These are phyloP conservation scores for Termitomyces sp. DNA, from an alignment of 768 basidiomycete genomes.

Conservation along the genomic window DNA sequence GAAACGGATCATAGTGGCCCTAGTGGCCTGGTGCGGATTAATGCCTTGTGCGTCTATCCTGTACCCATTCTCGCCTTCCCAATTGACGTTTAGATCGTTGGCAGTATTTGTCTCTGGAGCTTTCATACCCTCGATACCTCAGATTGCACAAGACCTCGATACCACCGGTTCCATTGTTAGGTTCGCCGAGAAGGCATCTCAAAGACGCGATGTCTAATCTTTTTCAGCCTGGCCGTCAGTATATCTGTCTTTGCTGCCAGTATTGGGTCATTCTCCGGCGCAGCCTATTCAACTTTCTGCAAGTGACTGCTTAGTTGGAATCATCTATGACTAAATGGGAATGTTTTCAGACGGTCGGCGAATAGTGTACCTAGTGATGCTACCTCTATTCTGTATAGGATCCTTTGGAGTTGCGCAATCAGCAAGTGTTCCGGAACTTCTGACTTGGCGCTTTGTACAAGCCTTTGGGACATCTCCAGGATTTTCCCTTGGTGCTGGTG, in stretches of 20 bases:
- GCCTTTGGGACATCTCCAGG: slow-evolving; percentile 59
- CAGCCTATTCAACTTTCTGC: slow-evolving; percentile 38
- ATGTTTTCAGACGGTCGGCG: slow-evolving; percentile 51
- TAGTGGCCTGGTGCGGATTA: slow-evolving; percentile 60
- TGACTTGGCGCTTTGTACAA: slow-evolving; percentile 59
- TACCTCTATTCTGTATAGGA: slow-evolving; percentile 56
- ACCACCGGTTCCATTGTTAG: slow-evolving; percentile 57
- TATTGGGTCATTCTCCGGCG: slow-evolving; percentile 27
- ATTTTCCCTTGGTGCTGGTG: slow-evolving; percentile 46
- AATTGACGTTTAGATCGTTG: not conserved
- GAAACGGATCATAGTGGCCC: slow-evolving; percentile 52
- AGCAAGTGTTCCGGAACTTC: slow-evolving; percentile 36
- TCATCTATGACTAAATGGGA: not conserved
- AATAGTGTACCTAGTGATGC: slow-evolving; percentile 50
- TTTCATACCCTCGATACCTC: slow-evolving; percentile 73
- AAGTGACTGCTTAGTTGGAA: slow-evolving; percentile 8
- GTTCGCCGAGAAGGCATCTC: slow-evolving; percentile 24
- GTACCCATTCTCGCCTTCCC: not conserved
- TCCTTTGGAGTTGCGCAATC: slow-evolving; percentile 56
- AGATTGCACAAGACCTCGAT: slow-evolving; percentile 62
- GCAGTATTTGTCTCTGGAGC: slow-evolving; percentile 66
- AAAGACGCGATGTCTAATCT: not conserved
- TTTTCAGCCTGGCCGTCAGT: slow-evolving; percentile 28
- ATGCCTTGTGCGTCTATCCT: slow-evolving; percentile 48
- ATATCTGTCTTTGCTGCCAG: slow-evolving; percentile 29